These are phyloP conservation scores for Glycyrrhiza uralensis DNA, from an alignment of 306 rosid species.

Conservation along the genomic window DNA sequence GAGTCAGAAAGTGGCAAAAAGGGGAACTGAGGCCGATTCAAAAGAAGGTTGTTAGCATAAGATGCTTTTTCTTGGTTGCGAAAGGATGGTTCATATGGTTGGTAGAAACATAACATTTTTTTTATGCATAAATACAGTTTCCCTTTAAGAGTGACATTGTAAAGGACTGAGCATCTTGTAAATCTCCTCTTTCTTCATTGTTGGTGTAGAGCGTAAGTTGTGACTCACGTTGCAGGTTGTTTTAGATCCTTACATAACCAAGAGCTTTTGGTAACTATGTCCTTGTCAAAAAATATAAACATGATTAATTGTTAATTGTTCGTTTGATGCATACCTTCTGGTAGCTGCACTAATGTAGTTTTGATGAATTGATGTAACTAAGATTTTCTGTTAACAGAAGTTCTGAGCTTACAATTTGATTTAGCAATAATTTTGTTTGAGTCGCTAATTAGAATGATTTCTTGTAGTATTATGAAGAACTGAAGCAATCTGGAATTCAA, in stretches of 20 bases:
- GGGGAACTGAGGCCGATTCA: no score
- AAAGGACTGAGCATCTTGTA: background rate
- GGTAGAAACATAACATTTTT: no score
- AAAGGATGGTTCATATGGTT: no score
- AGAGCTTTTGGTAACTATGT: slow-evolving; percentile 2
- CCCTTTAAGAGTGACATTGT: background rate
- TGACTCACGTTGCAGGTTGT: slow-evolving; percentile 44
- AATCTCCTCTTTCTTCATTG: background rate
- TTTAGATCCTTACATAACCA: slow-evolving; percentile 44
- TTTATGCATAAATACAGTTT: no score
- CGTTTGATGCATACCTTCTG: background rate
- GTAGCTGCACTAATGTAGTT: slow-evolving; percentile 2
- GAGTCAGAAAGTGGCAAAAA: no score
- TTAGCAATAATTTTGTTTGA: slow-evolving; percentile 39
- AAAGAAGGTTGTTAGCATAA: no score
- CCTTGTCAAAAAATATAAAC: background rate
- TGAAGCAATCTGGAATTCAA: slow-evolving; percentile 36
- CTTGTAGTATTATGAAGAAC: slow-evolving; percentile 66
- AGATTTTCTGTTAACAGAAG: slow-evolving; percentile 11
- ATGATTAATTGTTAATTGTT: background rate
- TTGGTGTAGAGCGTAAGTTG: background rate
- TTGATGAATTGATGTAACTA: slow-evolving; percentile 20
- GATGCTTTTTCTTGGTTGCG: no score
- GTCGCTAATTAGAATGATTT: slow-evolving; percentile 36
- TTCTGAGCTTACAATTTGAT: slow-evolving; percentile 5